Evolutionary conservation across 495 filamentous ascomycete genomes (phyloP), one percentile per base, ranked within the genome.

Genomic region (Xylaria castorea): DNA sequence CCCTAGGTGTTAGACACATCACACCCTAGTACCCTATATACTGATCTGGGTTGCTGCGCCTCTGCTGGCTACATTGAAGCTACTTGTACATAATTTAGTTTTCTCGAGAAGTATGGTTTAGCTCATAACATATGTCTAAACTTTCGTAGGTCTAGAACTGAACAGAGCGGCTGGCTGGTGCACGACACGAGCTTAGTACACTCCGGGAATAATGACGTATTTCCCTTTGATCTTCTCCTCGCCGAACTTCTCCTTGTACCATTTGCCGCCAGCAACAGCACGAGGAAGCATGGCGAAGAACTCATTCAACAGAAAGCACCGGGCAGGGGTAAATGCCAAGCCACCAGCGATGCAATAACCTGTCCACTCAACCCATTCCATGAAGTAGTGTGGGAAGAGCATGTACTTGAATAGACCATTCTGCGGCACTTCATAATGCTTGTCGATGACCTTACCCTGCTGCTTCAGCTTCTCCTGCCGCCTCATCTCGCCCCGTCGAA

Each of bases 281-380:
- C 96, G 87, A 11, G 96, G 96, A 74, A 97, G 78, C 96, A 98
- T 98, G 44, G 94, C 92, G 6, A 90, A 82, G 55, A 99, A 84
- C 78, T 97, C 94, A 79, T 98, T 98, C 20, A 97, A 64, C 69
- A 97, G 75, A 80, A 98, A 99, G 32, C 85, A 84, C 70, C 94
- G 81, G 36, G 93, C 95, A 2, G 96, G 96, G 66, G 88, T 75
- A 82, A 88, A 90, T 27, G 87, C 85, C 68, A 88, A 78, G 71
- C 85, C 86, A 76, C 81, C 90, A 77, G 91, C 82, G 79, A 97
- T 87, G 80, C 89, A 94, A 77, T 94, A 99, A 0, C 96, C 96
- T 25, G 87, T 77, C 96, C 97, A 98, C 83, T 99, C 97, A 63
- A 97, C 81, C 96, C 96, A 99, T 86, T 99, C 96, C 73, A 89